Evolutionary conservation across 2,329 filamentous ascomycete genomes (phyloP).

Genomic region (Paecilomyces variotii): DNA sequence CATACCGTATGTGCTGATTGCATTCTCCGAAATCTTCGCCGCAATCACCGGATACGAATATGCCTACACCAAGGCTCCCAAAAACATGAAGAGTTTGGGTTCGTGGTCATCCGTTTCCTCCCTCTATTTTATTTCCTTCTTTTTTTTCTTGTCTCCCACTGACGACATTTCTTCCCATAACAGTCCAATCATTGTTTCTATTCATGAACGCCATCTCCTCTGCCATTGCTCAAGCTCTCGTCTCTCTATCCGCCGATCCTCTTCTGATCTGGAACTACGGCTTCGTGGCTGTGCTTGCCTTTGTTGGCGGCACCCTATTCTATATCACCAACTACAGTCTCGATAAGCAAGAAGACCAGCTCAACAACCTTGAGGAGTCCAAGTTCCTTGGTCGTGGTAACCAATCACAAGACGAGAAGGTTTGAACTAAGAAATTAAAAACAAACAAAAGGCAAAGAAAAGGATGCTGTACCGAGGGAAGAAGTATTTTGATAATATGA

Average conservation of each 20-base stretch:
- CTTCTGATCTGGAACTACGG: constrained; percentile 67
- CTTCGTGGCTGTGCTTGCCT: constrained; percentile 53
- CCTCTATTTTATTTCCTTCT: no score
- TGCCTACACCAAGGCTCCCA: constrained; percentile 65
- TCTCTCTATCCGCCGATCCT: constrained; percentile 55
- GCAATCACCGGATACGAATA: constrained; percentile 65
- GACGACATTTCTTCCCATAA: not conserved
- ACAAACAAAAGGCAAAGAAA: not conserved
- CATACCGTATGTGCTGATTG: constrained; percentile 39
- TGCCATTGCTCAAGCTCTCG: constrained; percentile 61
- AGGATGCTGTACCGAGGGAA: no score
- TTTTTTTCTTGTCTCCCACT: not conserved
- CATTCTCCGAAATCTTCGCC: constrained; percentile 50
- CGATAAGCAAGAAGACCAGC: constrained; percentile 59
- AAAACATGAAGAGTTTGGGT: constrained; percentile 57
- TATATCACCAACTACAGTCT: constrained; percentile 58
- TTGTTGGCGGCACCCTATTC: constrained; percentile 56
- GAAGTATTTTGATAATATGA: no score
- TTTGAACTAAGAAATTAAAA: constrained; percentile 1
- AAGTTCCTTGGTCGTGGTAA: constrained; percentile 10
- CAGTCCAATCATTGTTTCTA: constrained; percentile 56
- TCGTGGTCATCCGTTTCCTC: constrained; percentile 6
- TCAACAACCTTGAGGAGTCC: constrained; percentile 43
- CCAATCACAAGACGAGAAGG: constrained; percentile 1
- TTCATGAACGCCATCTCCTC: constrained; percentile 62